Conservation (phyloP, 2,329 filamentous ascomycete species). For the Xylaria sp. region DNA sequence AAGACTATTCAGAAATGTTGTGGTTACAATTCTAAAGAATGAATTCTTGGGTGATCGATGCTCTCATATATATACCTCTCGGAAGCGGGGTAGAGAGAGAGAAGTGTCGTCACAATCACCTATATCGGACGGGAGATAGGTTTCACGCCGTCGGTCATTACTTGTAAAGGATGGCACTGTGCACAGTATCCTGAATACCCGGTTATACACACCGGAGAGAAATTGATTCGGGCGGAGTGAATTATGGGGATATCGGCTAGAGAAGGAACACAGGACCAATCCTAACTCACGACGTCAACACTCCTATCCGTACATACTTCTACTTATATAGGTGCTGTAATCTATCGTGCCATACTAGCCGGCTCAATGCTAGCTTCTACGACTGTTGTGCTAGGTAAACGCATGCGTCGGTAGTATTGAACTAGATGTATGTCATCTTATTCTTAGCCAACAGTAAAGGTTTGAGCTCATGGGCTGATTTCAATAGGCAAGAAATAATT, state of each 20-base stretch:
- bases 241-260: slow-evolving; percentile 21
- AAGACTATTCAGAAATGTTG: neutral
- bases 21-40: neutral
- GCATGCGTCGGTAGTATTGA: neutral
- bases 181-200: slow-evolving; percentile 6
- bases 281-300: neutral
- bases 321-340: neutral
- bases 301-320: neutral
- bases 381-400: neutral
- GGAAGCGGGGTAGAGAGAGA: slow-evolving; percentile 39
- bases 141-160: slow-evolving; percentile 8
- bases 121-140: slow-evolving; percentile 31
- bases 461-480: neutral
- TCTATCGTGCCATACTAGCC: neutral
- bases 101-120: slow-evolving; percentile 40
- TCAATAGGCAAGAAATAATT: neutral
- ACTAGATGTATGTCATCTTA: neutral
- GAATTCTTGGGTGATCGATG: neutral
- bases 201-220: neutral
- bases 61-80: slow-evolving; percentile 28
- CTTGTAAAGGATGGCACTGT: slow-evolving; percentile 6
- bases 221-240: slow-evolving; percentile 9
- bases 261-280: neutral
- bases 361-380: neutral
- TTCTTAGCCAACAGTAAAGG: neutral